These are phyloP conservation scores for Effrenium voratum DNA, from an alignment of 73 alveolate genomes.

Conservation along the genomic window DNA sequence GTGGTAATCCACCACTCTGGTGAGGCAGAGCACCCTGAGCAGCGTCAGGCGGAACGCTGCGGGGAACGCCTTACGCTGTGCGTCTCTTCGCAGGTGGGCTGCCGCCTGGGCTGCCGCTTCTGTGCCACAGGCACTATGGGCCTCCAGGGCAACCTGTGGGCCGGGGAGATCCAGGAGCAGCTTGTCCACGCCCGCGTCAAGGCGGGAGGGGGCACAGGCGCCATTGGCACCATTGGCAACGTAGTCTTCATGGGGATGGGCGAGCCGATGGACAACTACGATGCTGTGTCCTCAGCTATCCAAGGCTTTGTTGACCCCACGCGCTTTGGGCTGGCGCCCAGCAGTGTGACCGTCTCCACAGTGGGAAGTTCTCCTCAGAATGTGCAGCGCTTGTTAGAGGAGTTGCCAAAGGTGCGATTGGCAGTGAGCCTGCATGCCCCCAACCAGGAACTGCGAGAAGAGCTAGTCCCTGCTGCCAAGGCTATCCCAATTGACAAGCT, in stretches of 20 bases:
- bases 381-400: constrained; percentile 67
- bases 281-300: constrained; percentile 37
- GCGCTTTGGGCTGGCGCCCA: constrained; percentile 86
- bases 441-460: constrained; percentile 63
- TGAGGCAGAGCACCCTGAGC: constrained; percentile 53
- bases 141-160: constrained; percentile 83
- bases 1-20: constrained; percentile 77
- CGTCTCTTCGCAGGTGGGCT: constrained; percentile 74
- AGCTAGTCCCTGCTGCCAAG: constrained; percentile 89
- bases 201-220: background rate
- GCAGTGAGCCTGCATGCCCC: constrained; percentile 94
- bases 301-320: constrained; percentile 54
- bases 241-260: constrained; percentile 93
- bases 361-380: constrained; percentile 60
- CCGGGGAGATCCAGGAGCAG: constrained; percentile 87
- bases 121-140: constrained; percentile 94
- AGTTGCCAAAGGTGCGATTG: background rate
- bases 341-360: constrained; percentile 83
- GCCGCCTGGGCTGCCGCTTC: constrained; percentile 75
- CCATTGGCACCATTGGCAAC: too few species aligned
- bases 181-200: constrained; percentile 37
- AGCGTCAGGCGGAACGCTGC: constrained; percentile 60
- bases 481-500: constrained; percentile 82
- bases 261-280: constrained; percentile 84
- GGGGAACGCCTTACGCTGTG: constrained; percentile 65